Base-by-base conservation (phyloP, 1,284 basidiomycete genomes). In the Psilocybe mexicana region DNA sequence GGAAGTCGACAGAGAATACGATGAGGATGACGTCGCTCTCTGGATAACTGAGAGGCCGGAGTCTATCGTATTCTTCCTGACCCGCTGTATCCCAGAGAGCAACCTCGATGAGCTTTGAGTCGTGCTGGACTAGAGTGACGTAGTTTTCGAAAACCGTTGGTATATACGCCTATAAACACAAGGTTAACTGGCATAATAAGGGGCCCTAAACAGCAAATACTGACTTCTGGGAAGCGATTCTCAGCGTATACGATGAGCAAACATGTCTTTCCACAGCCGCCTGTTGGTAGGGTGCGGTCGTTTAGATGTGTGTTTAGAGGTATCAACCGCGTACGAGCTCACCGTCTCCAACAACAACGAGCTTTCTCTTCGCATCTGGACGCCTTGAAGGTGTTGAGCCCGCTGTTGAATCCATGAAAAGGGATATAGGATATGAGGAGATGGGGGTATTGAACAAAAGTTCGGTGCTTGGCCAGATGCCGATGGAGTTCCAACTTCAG, bases 121-220 rank as follows among this genome's bases (percentile, higher is more conserved):
- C 94, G 66, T 90, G 92, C 43, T 88, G 82, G 52, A 97, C 89
- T 67, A 92, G 87, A 8, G 96, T 96, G 57, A 98, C 92, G 69
- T 95, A 92, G 83, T 96, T 98, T 76, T 99, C 96, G 72, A 99
- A 99, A 6, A 99, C 96, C 23, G 96, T 99, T 25, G 96, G 96
- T 62, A 98, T 92, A 75, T 98, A 98, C 58, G 93, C 88, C 94
- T 97, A 74, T 33, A 47, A 18, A 62, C 43, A 49, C 24, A 52
- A 12, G 51, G 7, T 38, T 18, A 25, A 42, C 47, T 6, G 25
- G 26, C 36, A 36, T 33, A 42, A 38, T 26, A 26, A 46, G 50
- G n/a, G 58, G 26, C 11, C 30, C 25, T 14, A 47, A 55, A 54
- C 48, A 28, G 26, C 30, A 25, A 52, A 48, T 10, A 54, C 55